Conservation (phyloP, 345 rosid species). For the Eucalyptus marginata region DNA sequence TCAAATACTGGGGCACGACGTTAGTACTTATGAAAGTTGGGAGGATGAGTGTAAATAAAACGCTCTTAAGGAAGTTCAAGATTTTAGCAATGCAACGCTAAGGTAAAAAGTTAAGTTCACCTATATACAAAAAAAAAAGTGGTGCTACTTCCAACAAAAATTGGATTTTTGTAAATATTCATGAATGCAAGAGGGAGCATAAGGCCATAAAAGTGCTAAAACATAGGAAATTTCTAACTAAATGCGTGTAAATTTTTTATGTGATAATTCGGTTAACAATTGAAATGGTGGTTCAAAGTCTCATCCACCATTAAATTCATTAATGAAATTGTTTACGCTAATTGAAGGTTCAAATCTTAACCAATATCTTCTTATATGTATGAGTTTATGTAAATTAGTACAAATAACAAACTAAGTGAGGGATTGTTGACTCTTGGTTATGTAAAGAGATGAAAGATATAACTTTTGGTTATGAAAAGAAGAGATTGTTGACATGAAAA, state of each 20-base stretch:
- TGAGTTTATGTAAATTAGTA: too few species aligned
- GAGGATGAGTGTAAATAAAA: too few species aligned
- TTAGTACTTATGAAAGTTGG: too few species aligned
- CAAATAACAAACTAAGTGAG: background rate
- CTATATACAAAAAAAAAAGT: background rate
- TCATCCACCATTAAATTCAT: too few species aligned
- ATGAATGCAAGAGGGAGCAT: background rate
- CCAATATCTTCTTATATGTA: background rate
- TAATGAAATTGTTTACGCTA: background rate
- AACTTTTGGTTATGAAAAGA: background rate
- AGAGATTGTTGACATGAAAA: background rate
- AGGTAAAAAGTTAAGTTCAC: background rate
- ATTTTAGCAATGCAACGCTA: background rate
- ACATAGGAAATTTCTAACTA: background rate
- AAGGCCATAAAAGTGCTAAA: background rate
- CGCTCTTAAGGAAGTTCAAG: background rate
- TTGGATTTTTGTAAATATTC: background rate
- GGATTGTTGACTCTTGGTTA: background rate
- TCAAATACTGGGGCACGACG: too few species aligned
- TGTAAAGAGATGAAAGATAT: background rate
- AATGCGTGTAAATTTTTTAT: background rate
- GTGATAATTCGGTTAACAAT: too few species aligned
- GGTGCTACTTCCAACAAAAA: background rate
- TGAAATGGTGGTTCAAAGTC: background rate
- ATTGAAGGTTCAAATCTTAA: background rate